Evolutionary conservation across 768 basidiomycete genomes (phyloP).

Genomic region (Mycena maculata): DNA sequence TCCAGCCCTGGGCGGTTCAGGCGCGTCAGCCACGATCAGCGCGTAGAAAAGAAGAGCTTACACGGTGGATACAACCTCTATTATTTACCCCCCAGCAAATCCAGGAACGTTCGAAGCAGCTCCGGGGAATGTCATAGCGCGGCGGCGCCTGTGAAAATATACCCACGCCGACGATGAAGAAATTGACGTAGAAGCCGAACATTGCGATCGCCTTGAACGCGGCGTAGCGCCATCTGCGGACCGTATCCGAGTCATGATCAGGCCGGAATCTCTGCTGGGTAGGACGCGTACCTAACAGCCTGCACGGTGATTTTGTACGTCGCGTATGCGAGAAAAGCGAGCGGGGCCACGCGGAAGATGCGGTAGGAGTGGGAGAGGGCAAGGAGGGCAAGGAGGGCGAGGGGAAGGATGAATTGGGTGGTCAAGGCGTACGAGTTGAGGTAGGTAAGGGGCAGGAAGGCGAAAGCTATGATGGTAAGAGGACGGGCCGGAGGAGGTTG

Average conservation of each 20-base stretch:
- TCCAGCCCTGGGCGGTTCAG: no score
- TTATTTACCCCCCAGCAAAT: slow-evolving; percentile 32
- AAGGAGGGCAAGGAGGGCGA: slow-evolving; percentile 35
- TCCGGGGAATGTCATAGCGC: slow-evolving; percentile 26
- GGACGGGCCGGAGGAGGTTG: not conserved
- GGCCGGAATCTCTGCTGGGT: not conserved
- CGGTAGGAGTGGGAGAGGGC: slow-evolving; percentile 46
- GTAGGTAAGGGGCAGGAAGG: slow-evolving; percentile 34
- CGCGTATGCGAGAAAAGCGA: slow-evolving; percentile 43
- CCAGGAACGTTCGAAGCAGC: slow-evolving; percentile 25
- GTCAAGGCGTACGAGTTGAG: slow-evolving; percentile 14
- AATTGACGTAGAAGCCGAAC: slow-evolving; percentile 52
- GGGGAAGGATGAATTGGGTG: slow-evolving; percentile 36
- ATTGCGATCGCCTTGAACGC: slow-evolving; percentile 47
- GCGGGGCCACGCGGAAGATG: slow-evolving; percentile 42
- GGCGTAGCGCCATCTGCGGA: slow-evolving; percentile 34
- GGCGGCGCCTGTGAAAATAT: slow-evolving; percentile 36
- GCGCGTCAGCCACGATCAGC: no score
- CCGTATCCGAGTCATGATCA: not conserved
- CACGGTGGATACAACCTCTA: no score
- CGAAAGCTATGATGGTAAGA: slow-evolving; percentile 30
- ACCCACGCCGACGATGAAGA: slow-evolving; percentile 45
- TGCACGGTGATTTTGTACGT: slow-evolving; percentile 43
- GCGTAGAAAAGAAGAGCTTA: no score
- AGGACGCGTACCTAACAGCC: slow-evolving; percentile 32